Evolutionary conservation across 192 early-diverging fungal genomes (phyloP), one percentile per base, ranked within the genome.

Genomic region (Entophlyctis luteolus): DNA sequence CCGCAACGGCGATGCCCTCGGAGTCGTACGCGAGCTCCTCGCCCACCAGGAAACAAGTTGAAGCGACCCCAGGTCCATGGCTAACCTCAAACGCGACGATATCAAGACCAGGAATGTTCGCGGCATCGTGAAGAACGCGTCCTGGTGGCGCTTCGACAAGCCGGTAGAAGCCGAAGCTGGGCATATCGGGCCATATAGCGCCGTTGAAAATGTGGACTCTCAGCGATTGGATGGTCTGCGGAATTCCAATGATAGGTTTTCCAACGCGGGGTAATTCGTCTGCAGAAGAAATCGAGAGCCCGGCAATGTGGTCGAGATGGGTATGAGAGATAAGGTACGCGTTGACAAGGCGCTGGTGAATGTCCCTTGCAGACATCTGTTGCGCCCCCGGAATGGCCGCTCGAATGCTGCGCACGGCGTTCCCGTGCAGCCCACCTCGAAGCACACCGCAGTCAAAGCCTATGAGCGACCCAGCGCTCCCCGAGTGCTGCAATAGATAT

Each of bases 291-390:
- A 67, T 56, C 22, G 57, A 4, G 10, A 67, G 52, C 16, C 49
- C 49, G n/a, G 37, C n/a, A 12, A 27, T 59, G 53, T 67, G 65
- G 31, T 67, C 65, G 16, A 67, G 27, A 28, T 67, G 65, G 22
- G 65, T 14, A 29, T 67, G 65, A 23, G 65, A 55, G n/a, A 67
- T 29, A n/a, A 67, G 53, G 37, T 67, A 55, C 23, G 20, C 65
- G 1, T 2, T 23, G 28, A 67, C 46, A 16, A 54, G 42, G 5
- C 5, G 5, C 20, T 52, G 22, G 42, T 12, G 14, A n/a, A 16
- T 45, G 42, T 45, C 42, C 10, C 10, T 12, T 10, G 10, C 20
- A n/a, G 20, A 45, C 22, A 52, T 5, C 10, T 5, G 22, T 6
- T 52, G 10, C 22, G 28, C 5, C 12, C 22, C 5, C 29, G 49